Percentiles rank a stretch among this genome's conserved stretches.
These are phyloP conservation scores for Sungouiozyma intestinalis DNA, from an alignment of 805 yeast species.

Conservation along the genomic window DNA sequence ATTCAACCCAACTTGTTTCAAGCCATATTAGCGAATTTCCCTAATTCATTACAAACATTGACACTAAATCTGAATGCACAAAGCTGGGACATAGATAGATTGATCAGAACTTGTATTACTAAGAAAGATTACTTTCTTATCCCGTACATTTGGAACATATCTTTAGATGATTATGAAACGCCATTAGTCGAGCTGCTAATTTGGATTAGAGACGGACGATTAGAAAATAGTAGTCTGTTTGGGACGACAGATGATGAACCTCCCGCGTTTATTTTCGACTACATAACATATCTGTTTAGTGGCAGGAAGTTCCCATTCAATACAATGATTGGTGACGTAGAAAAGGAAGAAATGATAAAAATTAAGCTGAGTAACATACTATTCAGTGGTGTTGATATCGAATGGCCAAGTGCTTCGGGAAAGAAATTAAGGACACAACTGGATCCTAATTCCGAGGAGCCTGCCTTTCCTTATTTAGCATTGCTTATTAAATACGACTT, in stretches of 20 bases:
- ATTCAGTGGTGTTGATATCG: conserved; percentile 45
- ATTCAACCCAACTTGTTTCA: conserved; percentile 59
- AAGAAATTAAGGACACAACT: conserved; percentile 27
- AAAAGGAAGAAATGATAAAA: conserved; percentile 36
- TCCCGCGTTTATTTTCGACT: conserved; percentile 38
- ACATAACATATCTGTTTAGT: conserved; percentile 57
- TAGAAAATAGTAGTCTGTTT: conserved; percentile 4
- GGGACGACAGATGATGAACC: conserved; percentile 1
- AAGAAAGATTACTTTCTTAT: conserved; percentile 51
- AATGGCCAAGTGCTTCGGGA: conserved; percentile 35
- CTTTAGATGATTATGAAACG: conserved; percentile 59
- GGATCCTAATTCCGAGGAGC: conserved; percentile 28
- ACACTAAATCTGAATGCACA: conserved; percentile 58
- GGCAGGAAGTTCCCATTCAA: conserved; percentile 77
- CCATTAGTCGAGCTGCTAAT: conserved; percentile 55
- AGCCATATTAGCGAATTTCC: conserved; percentile 36
- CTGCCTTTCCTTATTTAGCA: conserved; percentile 62
- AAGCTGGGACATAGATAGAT: conserved; percentile 67
- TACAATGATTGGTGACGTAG: conserved; percentile 29
- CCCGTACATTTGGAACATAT: conserved; percentile 59
- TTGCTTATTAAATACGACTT: conserved; percentile 46
- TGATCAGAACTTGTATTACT: conserved; percentile 50
- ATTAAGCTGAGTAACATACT: conserved; percentile 42
- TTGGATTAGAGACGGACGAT: conserved; percentile 5
- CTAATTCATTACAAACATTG: conserved; percentile 48